phyloP scores from a whole-genome alignment of 345 rosid species.

The Mallotus nudiflorus region DNA sequence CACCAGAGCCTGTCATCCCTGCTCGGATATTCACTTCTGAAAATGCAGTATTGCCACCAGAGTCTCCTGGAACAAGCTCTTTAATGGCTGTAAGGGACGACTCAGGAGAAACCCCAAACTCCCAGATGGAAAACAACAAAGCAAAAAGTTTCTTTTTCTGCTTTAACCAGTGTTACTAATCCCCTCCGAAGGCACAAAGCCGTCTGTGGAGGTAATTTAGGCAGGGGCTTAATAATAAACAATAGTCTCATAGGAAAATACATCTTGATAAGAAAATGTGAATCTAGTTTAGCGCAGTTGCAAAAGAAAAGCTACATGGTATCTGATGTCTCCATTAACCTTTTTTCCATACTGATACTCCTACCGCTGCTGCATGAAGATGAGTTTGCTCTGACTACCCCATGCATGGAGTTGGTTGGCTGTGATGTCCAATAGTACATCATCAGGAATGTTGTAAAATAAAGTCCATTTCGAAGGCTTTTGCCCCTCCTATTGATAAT shows the following conservation, averaged over 20 bases:
- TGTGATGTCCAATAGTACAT: constrained; percentile 31
- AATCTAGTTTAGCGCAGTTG: constrained; percentile 26
- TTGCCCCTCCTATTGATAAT: constrained; percentile 6
- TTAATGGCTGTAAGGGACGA: constrained; percentile 66
- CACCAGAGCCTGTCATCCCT: constrained; percentile 57
- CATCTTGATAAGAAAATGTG: constrained; percentile 4
- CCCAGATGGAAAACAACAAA: constrained; percentile 41
- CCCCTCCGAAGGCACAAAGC: constrained; percentile 14
- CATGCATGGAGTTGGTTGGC: constrained; percentile 26
- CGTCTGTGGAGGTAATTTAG: constrained; percentile 10
- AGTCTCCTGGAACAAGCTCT: constrained; percentile 86
- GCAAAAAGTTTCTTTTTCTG: constrained; percentile 73
- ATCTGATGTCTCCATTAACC: constrained; percentile 13
- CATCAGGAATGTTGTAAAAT: constrained; percentile 14
- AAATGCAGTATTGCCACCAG: constrained; percentile 72
- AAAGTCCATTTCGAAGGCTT: constrained; percentile 38
- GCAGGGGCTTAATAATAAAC: constrained; percentile 30
- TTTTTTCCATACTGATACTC: constrained; percentile 9
- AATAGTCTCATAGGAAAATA: constrained; percentile 19
- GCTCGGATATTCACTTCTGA: constrained; percentile 46
- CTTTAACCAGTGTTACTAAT: constrained; percentile 74
- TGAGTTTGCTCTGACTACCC: constrained; percentile 10
- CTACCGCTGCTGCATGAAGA: not conserved
- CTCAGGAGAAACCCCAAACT: constrained; percentile 45
- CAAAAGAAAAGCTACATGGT: constrained; percentile 15